phyloP scores from a whole-genome alignment of 768 basidiomycete genomes.

The Russula compacta region DNA sequence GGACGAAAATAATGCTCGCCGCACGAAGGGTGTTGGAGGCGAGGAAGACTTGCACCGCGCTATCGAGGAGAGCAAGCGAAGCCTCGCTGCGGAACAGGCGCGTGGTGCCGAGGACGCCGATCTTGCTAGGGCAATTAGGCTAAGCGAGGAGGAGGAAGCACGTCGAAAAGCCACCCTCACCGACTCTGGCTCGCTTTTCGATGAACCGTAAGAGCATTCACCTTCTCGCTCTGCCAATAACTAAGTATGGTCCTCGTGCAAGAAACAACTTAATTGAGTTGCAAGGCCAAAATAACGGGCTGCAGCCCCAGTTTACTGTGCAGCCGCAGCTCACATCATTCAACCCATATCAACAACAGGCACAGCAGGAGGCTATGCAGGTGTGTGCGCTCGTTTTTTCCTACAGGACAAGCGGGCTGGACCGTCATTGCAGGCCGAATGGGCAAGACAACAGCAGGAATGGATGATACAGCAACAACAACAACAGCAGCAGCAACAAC shows the following conservation, averaged over 20 bases:
- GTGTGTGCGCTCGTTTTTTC: conserved; percentile 21
- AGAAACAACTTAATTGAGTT: conserved; percentile 9
- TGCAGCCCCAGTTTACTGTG: conserved; percentile 74
- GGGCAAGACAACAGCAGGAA: conserved; percentile 50
- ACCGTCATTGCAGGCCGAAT: conserved; percentile 30
- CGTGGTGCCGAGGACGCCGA: conserved; percentile 71
- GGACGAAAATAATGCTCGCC: conserved; percentile 33
- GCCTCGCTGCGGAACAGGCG: conserved; percentile 59
- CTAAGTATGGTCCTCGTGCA: background rate
- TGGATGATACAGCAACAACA: conserved; percentile 61
- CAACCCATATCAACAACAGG: conserved; percentile 91
- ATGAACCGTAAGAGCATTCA: conserved; percentile 61
- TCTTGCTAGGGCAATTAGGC: conserved; percentile 66
- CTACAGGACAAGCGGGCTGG: background rate
- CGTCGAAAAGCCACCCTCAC: conserved; percentile 61
- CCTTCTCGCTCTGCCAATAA: conserved; percentile 4
- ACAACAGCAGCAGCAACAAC: conserved; percentile 38
- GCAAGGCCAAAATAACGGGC: conserved; percentile 16
- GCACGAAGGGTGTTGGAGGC: conserved; percentile 24
- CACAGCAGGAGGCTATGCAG: conserved; percentile 82
- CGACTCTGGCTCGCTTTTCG: conserved; percentile 68
- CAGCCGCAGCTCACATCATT: conserved; percentile 87
- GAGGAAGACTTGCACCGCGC: conserved; percentile 77
- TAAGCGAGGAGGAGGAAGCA: conserved; percentile 88
- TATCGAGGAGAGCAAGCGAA: conserved; percentile 83